phyloP scores from a whole-genome alignment of 805 yeast genomes.

The Teunomyces lycoperdinae region DNA sequence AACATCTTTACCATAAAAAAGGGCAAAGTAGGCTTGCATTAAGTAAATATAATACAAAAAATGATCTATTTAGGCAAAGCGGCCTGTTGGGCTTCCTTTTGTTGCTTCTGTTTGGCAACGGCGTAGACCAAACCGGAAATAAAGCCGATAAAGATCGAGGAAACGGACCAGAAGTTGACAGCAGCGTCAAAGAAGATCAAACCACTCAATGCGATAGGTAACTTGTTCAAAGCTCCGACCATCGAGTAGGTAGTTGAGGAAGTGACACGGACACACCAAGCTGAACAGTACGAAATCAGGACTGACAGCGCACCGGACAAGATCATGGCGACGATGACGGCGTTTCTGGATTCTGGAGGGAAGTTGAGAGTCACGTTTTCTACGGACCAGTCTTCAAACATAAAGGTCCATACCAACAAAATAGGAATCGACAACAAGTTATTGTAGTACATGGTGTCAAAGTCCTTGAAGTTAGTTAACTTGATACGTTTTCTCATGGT shows the following conservation, averaged over 20 bases:
- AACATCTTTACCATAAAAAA: too few species aligned
- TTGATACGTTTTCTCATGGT: slow-evolving; percentile 97
- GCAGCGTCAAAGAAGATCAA: slow-evolving; percentile 93
- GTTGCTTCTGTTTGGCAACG: slow-evolving; percentile 90
- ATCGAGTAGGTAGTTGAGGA: slow-evolving; percentile 97
- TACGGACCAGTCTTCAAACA: slow-evolving; percentile 91
- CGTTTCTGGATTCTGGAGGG: slow-evolving; percentile 65
- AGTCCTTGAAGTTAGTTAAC: slow-evolving; percentile 93
- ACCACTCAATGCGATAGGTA: slow-evolving; percentile 96
- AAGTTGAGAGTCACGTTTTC: slow-evolving; percentile 74
- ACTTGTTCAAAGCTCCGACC: slow-evolving; percentile 98
- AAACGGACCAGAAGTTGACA: slow-evolving; percentile 84
- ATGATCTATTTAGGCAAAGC: background rate
- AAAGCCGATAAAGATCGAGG: slow-evolving; percentile 92
- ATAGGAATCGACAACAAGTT: slow-evolving; percentile 92
- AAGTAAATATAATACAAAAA: background rate
- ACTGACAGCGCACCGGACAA: slow-evolving; percentile 93
- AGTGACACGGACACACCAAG: slow-evolving; percentile 99
- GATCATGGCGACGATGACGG: slow-evolving; percentile 78
- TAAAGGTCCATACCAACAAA: slow-evolving; percentile 67
- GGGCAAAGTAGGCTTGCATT: too few species aligned
- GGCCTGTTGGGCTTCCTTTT: slow-evolving; percentile 31
- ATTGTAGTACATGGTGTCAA: slow-evolving; percentile 98
- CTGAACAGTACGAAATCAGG: slow-evolving; percentile 97
- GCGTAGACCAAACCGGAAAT: slow-evolving; percentile 95